Evolutionary conservation across 768 basidiomycete genomes (phyloP).

Genomic region (Pleurotus ostreatus): DNA sequence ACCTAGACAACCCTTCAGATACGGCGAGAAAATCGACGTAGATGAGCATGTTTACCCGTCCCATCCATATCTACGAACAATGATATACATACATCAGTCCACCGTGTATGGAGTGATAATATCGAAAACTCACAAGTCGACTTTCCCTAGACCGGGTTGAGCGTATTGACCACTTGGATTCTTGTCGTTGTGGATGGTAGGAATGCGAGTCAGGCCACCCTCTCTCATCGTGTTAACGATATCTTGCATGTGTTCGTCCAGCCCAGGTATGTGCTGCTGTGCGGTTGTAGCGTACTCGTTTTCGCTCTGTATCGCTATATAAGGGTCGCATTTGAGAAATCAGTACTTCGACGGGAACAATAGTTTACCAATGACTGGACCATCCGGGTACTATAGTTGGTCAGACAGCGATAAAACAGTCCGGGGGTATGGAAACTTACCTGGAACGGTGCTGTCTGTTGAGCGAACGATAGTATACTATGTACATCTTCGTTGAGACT

Average conservation of each 20-base stretch:
- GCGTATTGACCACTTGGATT: constrained; percentile 26
- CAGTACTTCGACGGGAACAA: not conserved
- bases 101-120: no score
- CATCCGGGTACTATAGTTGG: constrained; percentile 36
- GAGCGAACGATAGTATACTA: constrained; percentile 25
- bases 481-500: not conserved
- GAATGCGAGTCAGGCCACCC: constrained; percentile 32
- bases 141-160: constrained; percentile 25
- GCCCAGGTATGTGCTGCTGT: constrained; percentile 23
- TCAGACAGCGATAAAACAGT: constrained; percentile 17
- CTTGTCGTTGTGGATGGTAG: constrained; percentile 32
- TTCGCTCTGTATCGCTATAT: constrained; percentile 36
- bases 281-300: constrained; percentile 38
- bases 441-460: constrained; percentile 29
- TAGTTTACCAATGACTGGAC: constrained; percentile 34
- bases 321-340: not conserved
- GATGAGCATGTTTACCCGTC: constrained; percentile 17
- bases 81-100: no score
- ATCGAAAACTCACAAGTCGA: constrained; percentile 24
- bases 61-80: constrained; percentile 35
- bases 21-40: not conserved
- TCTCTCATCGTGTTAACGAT: constrained; percentile 32
- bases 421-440: constrained; percentile 22
- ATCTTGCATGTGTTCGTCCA: constrained; percentile 39
- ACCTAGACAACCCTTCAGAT: constrained; percentile 21